phyloP scores from a whole-genome alignment of 2,329 filamentous ascomycete genomes.

The Dendryphion nanum region DNA sequence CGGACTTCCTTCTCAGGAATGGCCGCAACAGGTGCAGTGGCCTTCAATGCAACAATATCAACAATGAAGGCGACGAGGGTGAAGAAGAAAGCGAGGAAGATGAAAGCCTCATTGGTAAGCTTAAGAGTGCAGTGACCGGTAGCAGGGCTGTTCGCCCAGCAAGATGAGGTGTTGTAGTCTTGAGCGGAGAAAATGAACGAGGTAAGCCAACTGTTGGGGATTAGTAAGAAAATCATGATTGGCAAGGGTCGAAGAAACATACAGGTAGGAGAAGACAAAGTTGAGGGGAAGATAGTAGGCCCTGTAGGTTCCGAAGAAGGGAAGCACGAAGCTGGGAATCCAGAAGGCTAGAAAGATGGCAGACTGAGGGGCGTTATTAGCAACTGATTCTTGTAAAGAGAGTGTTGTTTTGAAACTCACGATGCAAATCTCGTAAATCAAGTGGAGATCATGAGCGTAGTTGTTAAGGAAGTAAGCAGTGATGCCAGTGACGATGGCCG shows the following conservation, averaged over 20 bases:
- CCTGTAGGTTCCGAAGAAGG: conserved; percentile 40
- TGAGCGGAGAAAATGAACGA: conserved; percentile 49
- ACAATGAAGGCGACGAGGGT: conserved; percentile 40
- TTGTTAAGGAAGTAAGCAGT: conserved; percentile 40
- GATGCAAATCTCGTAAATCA: conserved; percentile 43
- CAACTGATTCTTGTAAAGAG: conserved; percentile 4
- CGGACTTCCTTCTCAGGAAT: conserved; percentile 10
- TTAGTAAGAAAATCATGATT: neutral
- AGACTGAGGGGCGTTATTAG: conserved; percentile 28
- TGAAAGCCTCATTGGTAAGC: conserved; percentile 44
- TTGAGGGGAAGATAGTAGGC: conserved; percentile 40
- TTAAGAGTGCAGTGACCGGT: conserved; percentile 38
- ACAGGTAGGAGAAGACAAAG: conserved; percentile 47
- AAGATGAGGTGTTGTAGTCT: conserved; percentile 41
- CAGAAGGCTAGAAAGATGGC: conserved; percentile 45
- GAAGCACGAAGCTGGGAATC: conserved; percentile 26
- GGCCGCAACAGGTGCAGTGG: conserved; percentile 4
- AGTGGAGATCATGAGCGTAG: conserved; percentile 30
- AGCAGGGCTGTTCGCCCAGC: conserved; percentile 32
- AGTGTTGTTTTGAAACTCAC: conserved; percentile 24
- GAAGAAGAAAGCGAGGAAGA: conserved; percentile 47
- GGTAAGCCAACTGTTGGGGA: conserved; percentile 42
- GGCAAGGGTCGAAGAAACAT: neutral
- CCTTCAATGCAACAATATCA: conserved; percentile 24
- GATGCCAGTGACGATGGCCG: conserved; percentile 44